Evolutionary conservation across 441 rosid genomes (phyloP), one percentile per base, ranked within the genome.

Genomic region (Erodium trifolium): DNA sequence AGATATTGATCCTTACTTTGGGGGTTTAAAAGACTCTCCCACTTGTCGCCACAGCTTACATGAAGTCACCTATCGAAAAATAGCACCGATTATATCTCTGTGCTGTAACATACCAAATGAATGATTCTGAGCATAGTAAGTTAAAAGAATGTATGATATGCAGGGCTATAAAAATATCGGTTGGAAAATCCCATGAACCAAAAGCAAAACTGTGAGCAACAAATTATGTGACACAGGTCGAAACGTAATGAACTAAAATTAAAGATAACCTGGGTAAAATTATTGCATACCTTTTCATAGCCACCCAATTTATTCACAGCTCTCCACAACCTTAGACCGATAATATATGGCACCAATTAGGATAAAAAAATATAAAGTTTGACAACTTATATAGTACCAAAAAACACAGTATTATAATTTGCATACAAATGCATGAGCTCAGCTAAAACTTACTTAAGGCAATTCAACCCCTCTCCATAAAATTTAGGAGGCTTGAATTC

Each of bases 11-110:
- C 67, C 87, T 86, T 81, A 88, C 93, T 88, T 88, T 76, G 91
- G 93, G 27, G 93, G 91, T 77, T 76, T 86, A 79, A 88, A 88
- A 73, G 89, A 83, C 78, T 88, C 93, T 76, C 93, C 93, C 47
- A 88, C 93, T 80, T 83, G 89, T 74, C 89, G 84, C 93, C 89
- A 88, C 76, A 88, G 72, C 76, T 88, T 88, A 76, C 86, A 74
- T 67, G 89, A 81, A 67, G 91, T 88, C 70, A 88, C 93, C 93
- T 88, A 74, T 55, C 10, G 71, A 76, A 59, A 63, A 72, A 67
- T 66, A 67, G 66, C 6, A 73, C 11, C 66, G 34, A n/a, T 34
- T 45, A 72, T 49, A 17, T 69, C 72, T 14, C 43, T 47, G 34
- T 14, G 59, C 64, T 67, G 16, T 55, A 47, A 67, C 19, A 49